phyloP scores from a whole-genome alignment of 805 yeast species.

The Schizosaccharomyces japonicus region DNA sequence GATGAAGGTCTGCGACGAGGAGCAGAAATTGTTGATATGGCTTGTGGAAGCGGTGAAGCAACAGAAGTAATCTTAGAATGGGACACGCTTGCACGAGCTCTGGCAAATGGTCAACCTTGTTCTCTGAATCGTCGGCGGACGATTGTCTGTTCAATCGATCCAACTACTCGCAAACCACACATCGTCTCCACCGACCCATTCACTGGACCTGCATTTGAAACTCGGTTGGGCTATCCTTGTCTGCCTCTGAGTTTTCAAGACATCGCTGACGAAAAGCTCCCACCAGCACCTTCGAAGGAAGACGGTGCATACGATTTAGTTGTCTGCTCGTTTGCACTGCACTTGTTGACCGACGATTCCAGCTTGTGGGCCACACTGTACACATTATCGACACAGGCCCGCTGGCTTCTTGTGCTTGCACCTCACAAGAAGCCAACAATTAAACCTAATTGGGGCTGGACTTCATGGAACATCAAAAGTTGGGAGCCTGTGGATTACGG shows the following conservation, averaged over 20 bases:
- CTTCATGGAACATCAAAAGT: not conserved
- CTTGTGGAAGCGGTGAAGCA: constrained; percentile 1
- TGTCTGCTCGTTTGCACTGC: not conserved
- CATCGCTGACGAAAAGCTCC: not conserved
- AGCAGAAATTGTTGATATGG: not conserved
- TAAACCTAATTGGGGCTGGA: constrained; percentile 2
- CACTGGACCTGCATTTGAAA: not conserved
- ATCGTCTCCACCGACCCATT: not conserved
- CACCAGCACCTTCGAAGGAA: not conserved
- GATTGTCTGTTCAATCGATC: not conserved
- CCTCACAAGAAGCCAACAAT: not conserved
- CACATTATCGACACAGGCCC: not conserved
- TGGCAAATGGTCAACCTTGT: too few species aligned
- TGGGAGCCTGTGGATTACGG: not conserved
- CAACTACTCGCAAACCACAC: not conserved
- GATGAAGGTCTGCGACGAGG: not conserved
- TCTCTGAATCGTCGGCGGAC: not conserved
- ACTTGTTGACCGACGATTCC: not conserved
- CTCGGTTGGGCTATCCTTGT: not conserved
- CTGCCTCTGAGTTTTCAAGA: not conserved
- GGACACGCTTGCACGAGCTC: not conserved
- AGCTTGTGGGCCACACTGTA: not conserved
- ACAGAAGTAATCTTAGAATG: not conserved
- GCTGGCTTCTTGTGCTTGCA: not conserved
- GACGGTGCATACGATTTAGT: not conserved